Base-by-base conservation (phyloP, 2,329 filamentous ascomycete species). In the Aspergillus pseudoviridinutans region DNA sequence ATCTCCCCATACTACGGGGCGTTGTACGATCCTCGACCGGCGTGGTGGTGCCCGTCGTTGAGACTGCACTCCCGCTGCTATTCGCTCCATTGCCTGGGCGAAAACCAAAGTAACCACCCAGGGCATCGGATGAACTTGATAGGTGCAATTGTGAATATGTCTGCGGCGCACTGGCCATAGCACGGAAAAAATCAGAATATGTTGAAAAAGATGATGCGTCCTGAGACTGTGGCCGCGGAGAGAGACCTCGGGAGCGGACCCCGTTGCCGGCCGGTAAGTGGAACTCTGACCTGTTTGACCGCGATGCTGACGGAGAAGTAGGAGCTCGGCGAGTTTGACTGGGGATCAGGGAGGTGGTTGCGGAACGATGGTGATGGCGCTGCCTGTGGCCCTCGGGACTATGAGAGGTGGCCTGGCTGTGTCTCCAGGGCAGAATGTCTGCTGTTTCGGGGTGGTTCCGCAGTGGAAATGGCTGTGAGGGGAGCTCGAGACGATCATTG, bases 401-500 rank as follows among this genome's bases (percentile, higher is more conserved):
- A 22, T 3, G 51, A 27, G 38, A 28, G 9, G 41, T 44, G 29
- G 47, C 50, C 41, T 35, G 58, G 25, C 51, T 51, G 27, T 42
- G 53, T 52, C 28, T 56, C 54, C 50, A 57, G 50, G 38, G 58
- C 14, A 55, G 52, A 25, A 58, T 54, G 51, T 47, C 62, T n/a
- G 55, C 44, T 2, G 57, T 4, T 20, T 59, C 50, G 1, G 51
- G 51, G 20, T 58, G 53, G 27, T 54, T 58, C 29, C 66, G 61
- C 12, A 64, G 54, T 0, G 60, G 56, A 0, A 72, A 53, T 1
- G 66, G 64, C n/a, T 66, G 69, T 0, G 70, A 74, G 17, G 74
- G 74, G 1, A 77, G 61, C 54, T 75, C 72, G 3, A 76, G 64
- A 14, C 74, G 68, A 32, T 69, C 61, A 46, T 76, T 77, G 50